phyloP scores from a whole-genome alignment of 2,329 filamentous ascomycete species.

The Epichloe uncinata region DNA sequence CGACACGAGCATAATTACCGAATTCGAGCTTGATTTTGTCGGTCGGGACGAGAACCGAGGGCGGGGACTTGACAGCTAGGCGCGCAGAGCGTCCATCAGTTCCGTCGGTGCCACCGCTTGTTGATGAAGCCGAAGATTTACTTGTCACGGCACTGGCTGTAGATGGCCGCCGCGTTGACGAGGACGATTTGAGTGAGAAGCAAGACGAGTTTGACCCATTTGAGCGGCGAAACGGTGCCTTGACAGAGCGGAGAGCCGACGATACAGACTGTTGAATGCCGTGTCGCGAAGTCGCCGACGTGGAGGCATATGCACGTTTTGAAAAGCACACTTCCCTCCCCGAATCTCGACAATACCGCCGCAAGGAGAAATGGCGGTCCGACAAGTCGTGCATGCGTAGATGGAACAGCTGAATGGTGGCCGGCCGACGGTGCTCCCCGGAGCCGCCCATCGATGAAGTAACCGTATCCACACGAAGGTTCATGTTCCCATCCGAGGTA shows the following conservation, averaged over 20 bases:
- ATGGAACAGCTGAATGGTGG: constrained; percentile 73
- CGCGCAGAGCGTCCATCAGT: constrained; percentile 1
- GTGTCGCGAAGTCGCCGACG: constrained; percentile 4
- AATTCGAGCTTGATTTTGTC: constrained; percentile 87
- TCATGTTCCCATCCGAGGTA: constrained; percentile 90
- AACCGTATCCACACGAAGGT: constrained; percentile 76
- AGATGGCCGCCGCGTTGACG: constrained; percentile 9
- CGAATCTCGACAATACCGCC: constrained; percentile 84
- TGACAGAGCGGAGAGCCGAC: constrained; percentile 34
- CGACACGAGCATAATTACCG: constrained; percentile 90
- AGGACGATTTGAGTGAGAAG: constrained; percentile 8
- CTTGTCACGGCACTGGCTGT: constrained; percentile 11
- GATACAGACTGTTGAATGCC: constrained; percentile 20
- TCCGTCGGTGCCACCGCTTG: background rate
- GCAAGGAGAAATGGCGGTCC: constrained; percentile 75
- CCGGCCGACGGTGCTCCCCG: background rate
- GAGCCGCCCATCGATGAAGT: constrained; percentile 23
- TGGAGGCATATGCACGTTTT: constrained; percentile 46
- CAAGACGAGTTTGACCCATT: constrained; percentile 6
- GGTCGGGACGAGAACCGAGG: constrained; percentile 37
- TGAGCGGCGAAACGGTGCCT: constrained; percentile 20
- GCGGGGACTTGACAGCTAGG: constrained; percentile 11
- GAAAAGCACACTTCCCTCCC: constrained; percentile 87
- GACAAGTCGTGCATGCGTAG: constrained; percentile 87
- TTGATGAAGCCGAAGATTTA: background rate